Evolutionary conservation across 495 filamentous ascomycete species (phyloP).

Genomic region (Penicillium atrosanguineum): DNA sequence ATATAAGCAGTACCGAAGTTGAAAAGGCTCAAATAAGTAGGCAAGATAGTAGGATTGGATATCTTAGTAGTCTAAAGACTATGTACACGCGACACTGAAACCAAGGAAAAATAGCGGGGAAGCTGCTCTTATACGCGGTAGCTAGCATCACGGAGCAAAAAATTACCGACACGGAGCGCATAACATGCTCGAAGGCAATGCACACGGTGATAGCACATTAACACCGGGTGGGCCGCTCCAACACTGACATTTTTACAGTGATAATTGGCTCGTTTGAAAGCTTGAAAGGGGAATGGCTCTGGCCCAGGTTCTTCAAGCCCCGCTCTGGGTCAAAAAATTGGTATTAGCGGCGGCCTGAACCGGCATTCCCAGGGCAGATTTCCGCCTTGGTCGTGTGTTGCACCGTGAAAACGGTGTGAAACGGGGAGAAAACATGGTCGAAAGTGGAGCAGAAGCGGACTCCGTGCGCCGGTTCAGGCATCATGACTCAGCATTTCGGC

Average conservation of each 20-base stretch:
- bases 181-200: slow-evolving; percentile 6
- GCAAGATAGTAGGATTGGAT: background rate
- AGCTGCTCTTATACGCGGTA: slow-evolving; percentile 4
- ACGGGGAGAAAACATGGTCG: background rate
- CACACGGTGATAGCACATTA: slow-evolving; percentile 12
- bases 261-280: slow-evolving; percentile 3
- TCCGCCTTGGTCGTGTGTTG: background rate
- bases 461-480: background rate
- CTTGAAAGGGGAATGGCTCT: background rate
- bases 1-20: background rate
- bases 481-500: background rate
- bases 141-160: slow-evolving; percentile 1
- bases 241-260: background rate
- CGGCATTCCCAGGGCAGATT: slow-evolving; percentile 3
- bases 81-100: background rate
- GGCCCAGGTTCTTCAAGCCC: background rate
- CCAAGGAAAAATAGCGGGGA: background rate
- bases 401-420: background rate
- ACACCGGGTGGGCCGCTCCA: slow-evolving; percentile 1
- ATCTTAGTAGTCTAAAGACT: background rate
- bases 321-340: background rate
- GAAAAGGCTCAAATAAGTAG: background rate
- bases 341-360: slow-evolving; percentile 10
- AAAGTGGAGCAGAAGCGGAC: background rate
- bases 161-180: slow-evolving; percentile 3